phyloP scores from a whole-genome alignment of 192 early-diverging fungal species.

The Umbelopsis ramanniana region DNA sequence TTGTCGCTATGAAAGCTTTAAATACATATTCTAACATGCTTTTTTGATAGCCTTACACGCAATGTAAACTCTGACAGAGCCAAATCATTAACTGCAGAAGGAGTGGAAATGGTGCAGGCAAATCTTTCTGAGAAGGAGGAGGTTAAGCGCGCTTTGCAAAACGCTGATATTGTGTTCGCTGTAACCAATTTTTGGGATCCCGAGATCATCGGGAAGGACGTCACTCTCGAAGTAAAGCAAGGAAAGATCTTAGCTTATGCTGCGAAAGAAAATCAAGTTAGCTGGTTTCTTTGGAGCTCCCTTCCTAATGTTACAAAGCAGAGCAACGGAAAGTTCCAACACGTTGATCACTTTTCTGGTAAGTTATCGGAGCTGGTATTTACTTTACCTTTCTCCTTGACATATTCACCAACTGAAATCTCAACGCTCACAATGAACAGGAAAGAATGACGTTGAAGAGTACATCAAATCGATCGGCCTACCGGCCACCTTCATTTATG shows the following conservation, averaged over 20 bases:
- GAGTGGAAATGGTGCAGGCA: conserved; percentile 17
- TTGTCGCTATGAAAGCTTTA: background rate
- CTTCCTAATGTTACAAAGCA: background rate
- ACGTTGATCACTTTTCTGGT: conserved; percentile 18
- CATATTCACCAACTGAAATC: background rate
- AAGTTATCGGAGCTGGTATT: background rate
- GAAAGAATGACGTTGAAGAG: conserved; percentile 15
- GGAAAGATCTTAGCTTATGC: conserved; percentile 22
- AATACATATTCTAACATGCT: background rate
- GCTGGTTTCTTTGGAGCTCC: background rate
- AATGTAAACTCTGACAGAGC: background rate
- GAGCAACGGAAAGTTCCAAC: conserved; percentile 3
- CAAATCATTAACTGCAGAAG: background rate
- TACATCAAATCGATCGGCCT: background rate
- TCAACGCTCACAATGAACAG: background rate
- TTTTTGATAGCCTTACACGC: conserved; percentile 8
- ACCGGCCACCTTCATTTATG: conserved; percentile 18
- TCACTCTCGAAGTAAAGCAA: conserved; percentile 9
- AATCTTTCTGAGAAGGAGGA: background rate
- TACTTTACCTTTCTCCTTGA: background rate
- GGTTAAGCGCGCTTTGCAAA: conserved; percentile 6
- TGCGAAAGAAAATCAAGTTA: background rate
- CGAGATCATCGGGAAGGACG: conserved; percentile 13
- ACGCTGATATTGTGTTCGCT: conserved; percentile 11
- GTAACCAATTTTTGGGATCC: conserved; percentile 26